These are phyloP conservation scores for Carex littledalei DNA, from an alignment of 176 grass and related monocot genomes.

Conservation along the genomic window DNA sequence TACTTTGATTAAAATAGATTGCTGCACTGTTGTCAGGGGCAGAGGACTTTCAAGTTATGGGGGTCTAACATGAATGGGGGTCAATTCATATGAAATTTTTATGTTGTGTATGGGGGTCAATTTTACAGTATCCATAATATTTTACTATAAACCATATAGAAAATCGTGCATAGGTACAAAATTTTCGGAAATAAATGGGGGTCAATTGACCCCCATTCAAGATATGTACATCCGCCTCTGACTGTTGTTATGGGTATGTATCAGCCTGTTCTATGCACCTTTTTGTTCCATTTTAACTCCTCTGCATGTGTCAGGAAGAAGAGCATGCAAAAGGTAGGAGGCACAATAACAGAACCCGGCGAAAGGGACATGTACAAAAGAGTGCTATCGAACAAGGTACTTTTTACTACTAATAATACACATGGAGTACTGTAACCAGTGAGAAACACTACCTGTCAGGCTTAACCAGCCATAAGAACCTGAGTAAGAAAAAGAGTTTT, in stretches of 20 bases:
- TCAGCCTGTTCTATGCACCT: background rate
- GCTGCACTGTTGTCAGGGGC: background rate
- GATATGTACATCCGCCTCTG: no score
- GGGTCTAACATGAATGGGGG: no score
- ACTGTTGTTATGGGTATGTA: background rate
- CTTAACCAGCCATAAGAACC: background rate
- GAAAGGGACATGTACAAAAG: slow-evolving; percentile 46
- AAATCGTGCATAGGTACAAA: no score
- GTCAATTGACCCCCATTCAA: no score
- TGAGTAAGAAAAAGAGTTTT: background rate
- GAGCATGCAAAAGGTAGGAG: slow-evolving; percentile 43
- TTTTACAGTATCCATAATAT: no score
- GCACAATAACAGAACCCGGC: slow-evolving; percentile 34
- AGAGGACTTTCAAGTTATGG: no score
- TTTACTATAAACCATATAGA: no score
- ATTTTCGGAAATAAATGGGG: no score
- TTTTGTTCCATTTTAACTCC: background rate
- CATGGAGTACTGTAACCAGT: background rate
- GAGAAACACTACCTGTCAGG: background rate
- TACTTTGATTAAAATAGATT: background rate
- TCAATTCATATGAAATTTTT: no score
- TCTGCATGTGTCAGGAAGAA: slow-evolving; percentile 7
- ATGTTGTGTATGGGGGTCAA: no score
- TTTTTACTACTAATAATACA: background rate
- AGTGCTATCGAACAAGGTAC: slow-evolving; percentile 46